Evolutionary conservation across 2,329 filamentous ascomycete species (phyloP).

Genomic region (Chalaropsis thielavioides): DNA sequence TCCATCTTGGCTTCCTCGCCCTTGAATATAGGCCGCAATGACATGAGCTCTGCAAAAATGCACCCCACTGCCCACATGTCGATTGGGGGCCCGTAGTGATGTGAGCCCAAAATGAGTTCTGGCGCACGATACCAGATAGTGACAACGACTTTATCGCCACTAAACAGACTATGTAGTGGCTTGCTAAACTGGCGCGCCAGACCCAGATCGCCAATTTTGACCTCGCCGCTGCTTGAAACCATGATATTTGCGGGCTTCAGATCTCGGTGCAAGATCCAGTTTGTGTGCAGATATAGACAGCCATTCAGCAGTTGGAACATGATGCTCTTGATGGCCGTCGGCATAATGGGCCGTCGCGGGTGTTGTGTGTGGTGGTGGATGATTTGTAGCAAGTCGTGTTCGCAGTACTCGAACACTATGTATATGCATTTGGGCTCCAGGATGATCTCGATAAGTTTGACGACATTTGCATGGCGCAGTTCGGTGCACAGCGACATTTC

Average conservation of each 20-base stretch:
- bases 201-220: slow-evolving; percentile 90
- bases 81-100: slow-evolving; percentile 95
- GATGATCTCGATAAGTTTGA: slow-evolving; percentile 86
- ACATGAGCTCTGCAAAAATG: slow-evolving; percentile 89
- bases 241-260: slow-evolving; percentile 98
- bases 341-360: slow-evolving; percentile 73
- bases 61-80: slow-evolving; percentile 97
- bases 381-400: slow-evolving; percentile 93
- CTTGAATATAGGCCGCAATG: slow-evolving; percentile 88
- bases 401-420: slow-evolving; percentile 98
- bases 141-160: slow-evolving; percentile 93
- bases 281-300: slow-evolving; percentile 83
- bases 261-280: slow-evolving; percentile 95
- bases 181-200: slow-evolving; percentile 89
- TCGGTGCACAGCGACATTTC: slow-evolving; percentile 97
- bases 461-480: slow-evolving; percentile 74
- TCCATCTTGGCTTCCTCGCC: slow-evolving; percentile 99
- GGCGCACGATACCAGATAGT: slow-evolving; percentile 98
- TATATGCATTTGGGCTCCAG: slow-evolving; percentile 98
- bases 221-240: slow-evolving; percentile 77
- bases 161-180: slow-evolving; percentile 78
- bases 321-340: slow-evolving; percentile 79
- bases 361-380: slow-evolving; percentile 95
- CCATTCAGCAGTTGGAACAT: slow-evolving; percentile 93
- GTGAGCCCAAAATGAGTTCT: slow-evolving; percentile 75